Conservation (phyloP, 495 filamentous ascomycete genomes). For the Choiromyces venosus region DNA sequence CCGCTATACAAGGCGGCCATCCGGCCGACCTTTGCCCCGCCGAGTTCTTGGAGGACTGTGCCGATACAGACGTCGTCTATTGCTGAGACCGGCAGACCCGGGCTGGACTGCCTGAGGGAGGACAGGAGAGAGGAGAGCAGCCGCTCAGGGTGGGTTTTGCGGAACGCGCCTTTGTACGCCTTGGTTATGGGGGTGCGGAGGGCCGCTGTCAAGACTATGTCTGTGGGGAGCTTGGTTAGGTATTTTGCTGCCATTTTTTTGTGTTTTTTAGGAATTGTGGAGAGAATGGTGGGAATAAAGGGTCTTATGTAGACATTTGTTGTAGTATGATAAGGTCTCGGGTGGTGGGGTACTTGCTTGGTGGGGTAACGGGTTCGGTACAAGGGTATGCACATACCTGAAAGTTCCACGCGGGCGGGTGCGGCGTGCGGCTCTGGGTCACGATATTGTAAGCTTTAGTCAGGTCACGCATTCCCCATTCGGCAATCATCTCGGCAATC, state of each 20-base stretch:
- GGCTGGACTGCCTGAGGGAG: not conserved
- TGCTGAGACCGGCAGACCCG: slow-evolving; percentile 3
- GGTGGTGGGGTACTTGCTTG: too few species aligned
- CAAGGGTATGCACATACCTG: not conserved
- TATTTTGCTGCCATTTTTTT: slow-evolving; percentile 52
- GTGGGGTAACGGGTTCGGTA: not conserved
- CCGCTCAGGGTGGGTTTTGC: slow-evolving; percentile 86
- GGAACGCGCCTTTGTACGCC: slow-evolving; percentile 74
- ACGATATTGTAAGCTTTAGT: not conserved
- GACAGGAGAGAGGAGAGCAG: slow-evolving; percentile 54
- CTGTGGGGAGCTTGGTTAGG: slow-evolving; percentile 70
- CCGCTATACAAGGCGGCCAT: slow-evolving; percentile 83
- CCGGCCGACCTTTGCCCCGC: slow-evolving; percentile 82
- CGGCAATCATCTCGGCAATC: not conserved
- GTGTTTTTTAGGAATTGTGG: not conserved
- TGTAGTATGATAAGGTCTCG: slow-evolving; percentile 3
- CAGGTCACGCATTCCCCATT: not conserved
- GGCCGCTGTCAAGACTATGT: slow-evolving; percentile 82
- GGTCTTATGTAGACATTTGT: not conserved
- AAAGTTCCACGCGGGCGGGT: not conserved
- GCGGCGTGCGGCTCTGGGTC: not conserved
- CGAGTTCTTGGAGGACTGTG: slow-evolving; percentile 83
- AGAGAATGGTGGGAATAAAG: slow-evolving; percentile 15
- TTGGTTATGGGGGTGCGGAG: slow-evolving; percentile 80
- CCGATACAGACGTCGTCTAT: slow-evolving; percentile 82